These are phyloP conservation scores for Xylariaceae sp. DNA, from an alignment of 2,329 filamentous ascomycete species.

Conservation along the genomic window DNA sequence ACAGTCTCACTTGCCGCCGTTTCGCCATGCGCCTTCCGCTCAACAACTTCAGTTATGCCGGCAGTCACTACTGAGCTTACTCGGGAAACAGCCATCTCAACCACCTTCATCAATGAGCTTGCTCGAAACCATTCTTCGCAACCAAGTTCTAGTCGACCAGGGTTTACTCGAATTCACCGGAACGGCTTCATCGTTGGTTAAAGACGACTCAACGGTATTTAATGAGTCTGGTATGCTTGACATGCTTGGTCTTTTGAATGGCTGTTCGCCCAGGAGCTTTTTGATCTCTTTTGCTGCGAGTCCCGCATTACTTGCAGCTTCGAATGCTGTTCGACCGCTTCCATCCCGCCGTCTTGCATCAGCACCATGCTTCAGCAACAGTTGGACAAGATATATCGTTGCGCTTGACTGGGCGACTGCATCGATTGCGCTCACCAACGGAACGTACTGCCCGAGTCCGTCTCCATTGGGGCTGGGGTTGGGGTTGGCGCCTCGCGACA, in stretches of 20 bases:
- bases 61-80: background rate
- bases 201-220: background rate
- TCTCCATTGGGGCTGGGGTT: slow-evolving; percentile 16
- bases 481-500: slow-evolving; percentile 22
- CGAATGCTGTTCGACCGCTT: slow-evolving; percentile 20
- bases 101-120: too few relatives aligned
- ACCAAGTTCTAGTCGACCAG: background rate
- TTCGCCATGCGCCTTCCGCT: background rate
- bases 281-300: slow-evolving; percentile 21
- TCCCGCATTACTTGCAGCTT: slow-evolving; percentile 22
- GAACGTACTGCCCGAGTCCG: slow-evolving; percentile 19
- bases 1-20: background rate
- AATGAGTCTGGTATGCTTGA: background rate
- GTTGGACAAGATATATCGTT: slow-evolving; percentile 25
- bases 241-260: background rate
- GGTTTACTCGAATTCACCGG: background rate
- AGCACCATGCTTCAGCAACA: slow-evolving; percentile 23
- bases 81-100: background rate
- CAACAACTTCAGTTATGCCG: background rate
- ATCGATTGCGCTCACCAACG: slow-evolving; percentile 24
- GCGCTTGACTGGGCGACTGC: slow-evolving; percentile 19
- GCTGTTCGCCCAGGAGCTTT: slow-evolving; percentile 15
- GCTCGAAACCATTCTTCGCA: background rate
- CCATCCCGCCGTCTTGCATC: slow-evolving; percentile 21
- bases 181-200: background rate